Evolutionary conservation across 495 filamentous ascomycete species (phyloP), one percentile per base, ranked within the genome.

Genomic region (Lophiostoma macrostomum): DNA sequence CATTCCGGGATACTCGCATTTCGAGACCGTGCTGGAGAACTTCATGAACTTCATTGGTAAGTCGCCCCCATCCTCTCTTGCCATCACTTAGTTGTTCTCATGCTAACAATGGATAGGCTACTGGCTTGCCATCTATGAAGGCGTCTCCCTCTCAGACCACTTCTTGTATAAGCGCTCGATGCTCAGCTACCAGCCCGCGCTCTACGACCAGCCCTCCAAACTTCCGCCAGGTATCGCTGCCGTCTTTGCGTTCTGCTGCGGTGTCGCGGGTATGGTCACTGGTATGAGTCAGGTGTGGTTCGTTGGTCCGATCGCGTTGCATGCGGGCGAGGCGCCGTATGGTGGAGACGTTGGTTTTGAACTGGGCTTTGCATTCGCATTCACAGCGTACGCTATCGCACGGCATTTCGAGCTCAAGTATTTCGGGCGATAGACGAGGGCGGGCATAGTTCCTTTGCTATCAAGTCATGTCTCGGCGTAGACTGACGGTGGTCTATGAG

Each of bases 81-180:
- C 30, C 10, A 16, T 41, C 11, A n/a, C 14, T n/a, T 20, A 24
- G 30, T 11, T 18, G 14, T n/a, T 50, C 1, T 12, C 34, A 39
- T 18, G 13, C 12, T 8, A 2, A 8, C 7, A 28, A 32, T 20
- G 3, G 10, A 22, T 8, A 65, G 72, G 81, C 20, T 91, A 93
- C 73, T 94, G 88, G 87, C 76, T 91, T 4, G 81, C 87, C 30
- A 90, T 93, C 59, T 94, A 91, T 72, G 78, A 83, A 50, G 84
- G 80, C 45, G 80, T 94, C 58, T 71, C 81, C 3, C 64, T 90
- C 23, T 70, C 76, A 6, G 88, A 94, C 53, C 88, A 94, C 72
- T 84, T 89, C 66, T 46, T 90, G 67, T 91, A 86, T 76, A 81
- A 80, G 62, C 77, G 80, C 29, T 80, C 81, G 2, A 78, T 85